Evolutionary conservation across 352 stramenopile genomes (phyloP), one percentile per base, ranked within the genome.

Genomic region (Pythium monospermum): DNA sequence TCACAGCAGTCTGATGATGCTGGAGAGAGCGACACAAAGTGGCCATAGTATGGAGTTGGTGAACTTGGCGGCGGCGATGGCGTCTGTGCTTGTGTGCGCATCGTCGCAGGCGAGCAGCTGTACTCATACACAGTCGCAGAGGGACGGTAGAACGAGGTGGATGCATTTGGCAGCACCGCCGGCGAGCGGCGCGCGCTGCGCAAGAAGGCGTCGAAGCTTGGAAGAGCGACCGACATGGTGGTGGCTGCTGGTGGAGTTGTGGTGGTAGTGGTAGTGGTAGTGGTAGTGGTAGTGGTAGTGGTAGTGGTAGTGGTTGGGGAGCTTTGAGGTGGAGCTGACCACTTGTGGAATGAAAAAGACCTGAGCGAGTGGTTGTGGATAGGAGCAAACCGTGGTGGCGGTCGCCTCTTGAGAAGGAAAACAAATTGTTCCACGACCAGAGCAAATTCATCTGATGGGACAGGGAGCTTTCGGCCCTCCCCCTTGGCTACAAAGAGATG

Each of bases 141-240:
- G 32, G 28, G 33, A 27, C 26, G 25, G 13, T 18, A 27, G 12
- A n/a, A 31, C 19, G 16, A 38, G n/a, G 23, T 42, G 6, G 52
- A 43, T 19, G 52, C 25, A 1, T 28, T 25, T 1, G 52, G 52
- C 8, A 59, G 52, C 18, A 59, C 41, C 2, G 41, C 52, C 25
- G 52, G 52, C 6, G 42, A 39, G 15, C 43, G 52, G 35, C 42
- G 52, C 1, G 52, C 52, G 52, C 52, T 59, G 33, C 35, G 52
- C 31, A 59, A 43, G 37, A 59, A 59, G 4, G 52, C 52, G 41
- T 59, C 52, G 21, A 59, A 59, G 52, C 42, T 59, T 15, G 52
- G 52, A 21, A 59, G 43, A 6, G 52, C 43, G 21, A 57, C 50
- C 0, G 50, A 49, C 22, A 56, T 44, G 37, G 37, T 56, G 49